These are phyloP conservation scores for Pseudogymnoascus destructans DNA, from an alignment of 2,329 filamentous ascomycete genomes.

Conservation along the genomic window DNA sequence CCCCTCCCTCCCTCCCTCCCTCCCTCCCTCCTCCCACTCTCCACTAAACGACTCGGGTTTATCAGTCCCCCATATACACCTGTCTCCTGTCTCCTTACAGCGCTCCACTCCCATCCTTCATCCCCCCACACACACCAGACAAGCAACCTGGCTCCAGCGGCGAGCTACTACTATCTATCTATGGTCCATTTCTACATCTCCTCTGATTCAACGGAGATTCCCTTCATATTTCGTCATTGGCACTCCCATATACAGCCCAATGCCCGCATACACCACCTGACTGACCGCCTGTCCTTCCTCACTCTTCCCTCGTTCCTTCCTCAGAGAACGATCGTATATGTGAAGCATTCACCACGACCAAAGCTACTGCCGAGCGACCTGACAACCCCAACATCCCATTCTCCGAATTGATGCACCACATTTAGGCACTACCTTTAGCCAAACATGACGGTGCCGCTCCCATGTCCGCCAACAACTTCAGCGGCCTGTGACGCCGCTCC, in stretches of 20 bases:
- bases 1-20: too few species aligned
- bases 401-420: conserved; percentile 3
- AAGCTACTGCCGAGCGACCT: neutral
- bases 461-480: conserved; percentile 3
- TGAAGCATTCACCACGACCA: neutral
- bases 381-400: neutral
- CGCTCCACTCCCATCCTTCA: conserved; percentile 1
- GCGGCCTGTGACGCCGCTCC: conserved; percentile 13
- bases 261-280: conserved; percentile 2
- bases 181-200: conserved; percentile 6
- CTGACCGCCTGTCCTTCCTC: conserved; percentile 2
- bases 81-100: neutral
- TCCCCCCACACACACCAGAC: conserved; percentile 5
- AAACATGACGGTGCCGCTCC: conserved; percentile 8
- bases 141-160: neutral
- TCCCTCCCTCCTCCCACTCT: neutral
- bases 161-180: conserved; percentile 4
- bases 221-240: conserved; percentile 2
- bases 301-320: neutral
- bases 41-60: neutral
- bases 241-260: conserved; percentile 3
- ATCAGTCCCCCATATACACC: conserved; percentile 3
- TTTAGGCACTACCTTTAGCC: conserved; percentile 5
- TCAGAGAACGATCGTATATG: neutral
- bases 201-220: neutral